Evolutionary conservation across 306 rosid species (phyloP).

Genomic region (Cucurbita argyrosperma): DNA sequence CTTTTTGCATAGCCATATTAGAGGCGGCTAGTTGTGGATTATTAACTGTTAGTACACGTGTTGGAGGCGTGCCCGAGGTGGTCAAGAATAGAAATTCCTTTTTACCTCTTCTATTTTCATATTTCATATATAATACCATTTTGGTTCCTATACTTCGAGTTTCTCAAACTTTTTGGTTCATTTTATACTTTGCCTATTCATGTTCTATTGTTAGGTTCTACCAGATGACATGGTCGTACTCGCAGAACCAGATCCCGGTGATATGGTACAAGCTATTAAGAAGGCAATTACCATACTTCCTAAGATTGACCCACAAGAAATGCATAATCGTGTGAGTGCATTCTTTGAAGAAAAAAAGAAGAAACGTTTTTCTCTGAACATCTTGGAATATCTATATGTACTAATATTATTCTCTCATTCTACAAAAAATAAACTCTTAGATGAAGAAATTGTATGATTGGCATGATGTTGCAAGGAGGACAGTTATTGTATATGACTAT

Average conservation of each 20-base stretch:
- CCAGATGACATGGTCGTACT: slow-evolving; percentile 91
- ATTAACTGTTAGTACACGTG: slow-evolving; percentile 82
- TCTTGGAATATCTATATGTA: slow-evolving; percentile 10
- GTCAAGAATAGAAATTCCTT: slow-evolving; percentile 6
- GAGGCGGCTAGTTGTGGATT: slow-evolving; percentile 99
- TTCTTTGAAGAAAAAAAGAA: background rate
- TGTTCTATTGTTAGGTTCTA: slow-evolving; percentile 47
- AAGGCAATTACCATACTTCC: slow-evolving; percentile 67
- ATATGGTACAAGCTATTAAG: slow-evolving; percentile 67
- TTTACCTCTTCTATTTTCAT: background rate
- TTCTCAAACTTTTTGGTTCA: background rate
- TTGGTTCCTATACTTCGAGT: background rate
- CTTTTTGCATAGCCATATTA: slow-evolving; percentile 92
- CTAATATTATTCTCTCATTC: slow-evolving; percentile 3
- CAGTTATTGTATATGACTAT: slow-evolving; percentile 74
- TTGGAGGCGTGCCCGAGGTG: slow-evolving; percentile 95
- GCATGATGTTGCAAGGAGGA: slow-evolving; percentile 83
- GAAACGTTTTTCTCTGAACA: background rate
- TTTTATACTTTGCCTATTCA: background rate
- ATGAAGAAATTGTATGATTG: slow-evolving; percentile 71
- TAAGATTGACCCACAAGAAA: slow-evolving; percentile 55
- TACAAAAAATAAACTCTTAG: slow-evolving; percentile 13
- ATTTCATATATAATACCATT: background rate
- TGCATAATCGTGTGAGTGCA: slow-evolving; percentile 73
- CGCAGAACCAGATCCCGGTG: slow-evolving; percentile 76